Evolutionary conservation across 768 basidiomycete genomes (phyloP), one percentile per base, ranked within the genome.

Genomic region (Sarcodon aspratus): DNA sequence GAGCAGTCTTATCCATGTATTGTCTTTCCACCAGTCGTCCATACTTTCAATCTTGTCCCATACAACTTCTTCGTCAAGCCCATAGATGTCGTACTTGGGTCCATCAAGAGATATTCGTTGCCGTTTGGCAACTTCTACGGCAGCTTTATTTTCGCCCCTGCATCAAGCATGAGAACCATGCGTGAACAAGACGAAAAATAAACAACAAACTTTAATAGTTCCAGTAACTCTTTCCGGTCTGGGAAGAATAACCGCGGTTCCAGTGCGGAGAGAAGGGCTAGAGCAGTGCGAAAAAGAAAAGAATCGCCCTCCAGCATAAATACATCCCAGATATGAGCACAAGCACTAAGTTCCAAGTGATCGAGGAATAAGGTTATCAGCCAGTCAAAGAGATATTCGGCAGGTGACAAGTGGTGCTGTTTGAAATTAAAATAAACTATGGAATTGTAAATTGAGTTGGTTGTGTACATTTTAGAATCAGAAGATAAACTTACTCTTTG

Each of bases 401-500:
- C 68, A 1, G 92, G 91, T 1, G 90, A 85, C 58, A 95, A 78
- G 53, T 92, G 88, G 60, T 93, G 88, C 57, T 92, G 88, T 61
- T 93, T 91, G 67, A 94, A 93, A 66, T 93, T 93, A 68, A 91
- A 88, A 62, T 91, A 93, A 53, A 95, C 90, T 92, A 44, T 8
- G n/a, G 21, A 37, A 31, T 17, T 44, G 5, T 9, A 15, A 18
- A 38, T 38, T 46, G 15, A 46, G 44, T 48, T 17, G 21, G 42
- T 18, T 21, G 21, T n/a, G 36, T 11, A 18, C 18, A 33, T 33
- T 47, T 11, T 7, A 31, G 32, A 36, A 50, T n/a, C 21, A 13
- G 40, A 43, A 12, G 33, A 10, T 21, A 11, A 33, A 55, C 79
- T 60, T 58, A 94, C 90, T 82, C 66, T 92, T 92, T 1, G 92